These are phyloP conservation scores for Tricholomella constricta DNA, from an alignment of 768 basidiomycete species.

Conservation along the genomic window DNA sequence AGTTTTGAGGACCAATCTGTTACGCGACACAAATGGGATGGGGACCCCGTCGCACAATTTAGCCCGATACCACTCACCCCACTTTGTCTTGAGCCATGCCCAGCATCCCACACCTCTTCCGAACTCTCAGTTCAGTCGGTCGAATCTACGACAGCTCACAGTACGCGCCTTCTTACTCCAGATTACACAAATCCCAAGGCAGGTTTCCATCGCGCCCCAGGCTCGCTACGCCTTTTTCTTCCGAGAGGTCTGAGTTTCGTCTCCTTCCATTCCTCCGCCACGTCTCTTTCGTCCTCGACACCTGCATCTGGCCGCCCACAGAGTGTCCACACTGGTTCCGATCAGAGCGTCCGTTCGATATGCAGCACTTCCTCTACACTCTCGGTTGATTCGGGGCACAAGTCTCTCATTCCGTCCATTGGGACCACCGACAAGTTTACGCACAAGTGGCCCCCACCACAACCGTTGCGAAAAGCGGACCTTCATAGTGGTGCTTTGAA, in stretches of 20 bases:
- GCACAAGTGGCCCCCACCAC: slow-evolving; percentile 52
- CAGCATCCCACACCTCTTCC: slow-evolving; percentile 1
- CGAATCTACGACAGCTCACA: slow-evolving; percentile 6
- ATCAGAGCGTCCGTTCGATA: slow-evolving; percentile 12
- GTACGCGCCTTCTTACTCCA: slow-evolving; percentile 20
- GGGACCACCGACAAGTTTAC: slow-evolving; percentile 48
- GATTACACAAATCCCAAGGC: slow-evolving; percentile 12
- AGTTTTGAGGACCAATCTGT: not conserved
- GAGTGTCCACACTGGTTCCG: slow-evolving; percentile 16
- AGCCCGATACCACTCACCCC: slow-evolving; percentile 14
- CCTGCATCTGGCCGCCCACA: slow-evolving; percentile 13
- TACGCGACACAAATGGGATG: not conserved
- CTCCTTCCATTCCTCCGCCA: slow-evolving; percentile 10
- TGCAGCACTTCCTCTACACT: slow-evolving; percentile 12
- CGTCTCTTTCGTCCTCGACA: slow-evolving; percentile 8
- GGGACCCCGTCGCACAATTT: slow-evolving; percentile 1
- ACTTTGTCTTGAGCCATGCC: slow-evolving; percentile 1
- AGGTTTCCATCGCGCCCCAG: not conserved
- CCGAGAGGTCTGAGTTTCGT: slow-evolving; percentile 21
- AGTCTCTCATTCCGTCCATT: slow-evolving; percentile 29
- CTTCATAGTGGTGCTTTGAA: slow-evolving; percentile 1
- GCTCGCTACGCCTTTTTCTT: slow-evolving; percentile 15
- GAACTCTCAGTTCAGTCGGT: slow-evolving; percentile 3
- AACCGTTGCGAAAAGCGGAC: slow-evolving; percentile 25
- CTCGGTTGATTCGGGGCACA: slow-evolving; percentile 30